phyloP scores from a whole-genome alignment of 495 filamentous ascomycete species.

The Aspergillus incahuasiensis region DNA sequence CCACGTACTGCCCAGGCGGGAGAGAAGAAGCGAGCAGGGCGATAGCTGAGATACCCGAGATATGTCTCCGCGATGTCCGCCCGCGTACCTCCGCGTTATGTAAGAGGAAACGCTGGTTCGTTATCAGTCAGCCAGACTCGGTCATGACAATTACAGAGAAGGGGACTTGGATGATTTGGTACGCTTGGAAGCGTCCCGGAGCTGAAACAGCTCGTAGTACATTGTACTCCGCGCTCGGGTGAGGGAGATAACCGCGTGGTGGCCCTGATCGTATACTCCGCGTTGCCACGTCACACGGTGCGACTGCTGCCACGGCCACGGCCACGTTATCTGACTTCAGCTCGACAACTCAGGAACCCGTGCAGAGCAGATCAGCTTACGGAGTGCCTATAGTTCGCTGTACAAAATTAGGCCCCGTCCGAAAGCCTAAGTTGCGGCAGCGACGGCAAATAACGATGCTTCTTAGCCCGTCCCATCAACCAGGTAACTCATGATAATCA shows the following conservation, averaged over 20 bases:
- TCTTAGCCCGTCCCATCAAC: not conserved
- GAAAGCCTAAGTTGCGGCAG: not conserved
- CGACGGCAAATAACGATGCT: not conserved
- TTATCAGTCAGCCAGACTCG: not conserved
- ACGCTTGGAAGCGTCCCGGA: not conserved
- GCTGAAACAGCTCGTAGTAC: not conserved
- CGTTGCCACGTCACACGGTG: not conserved
- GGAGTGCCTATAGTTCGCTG: too few relatives aligned
- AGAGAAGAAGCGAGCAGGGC: not conserved
- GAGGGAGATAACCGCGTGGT: not conserved
- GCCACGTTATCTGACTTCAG: not conserved
- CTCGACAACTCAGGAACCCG: not conserved
- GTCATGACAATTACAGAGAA: not conserved
- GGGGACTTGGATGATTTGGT: too few relatives aligned
- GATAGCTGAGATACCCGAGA: not conserved
- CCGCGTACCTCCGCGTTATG: not conserved
- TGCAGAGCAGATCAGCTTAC: not conserved
- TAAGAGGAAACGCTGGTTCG: not conserved
- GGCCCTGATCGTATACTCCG: not conserved
- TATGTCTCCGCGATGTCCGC: not conserved
- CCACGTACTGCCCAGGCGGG: not conserved
- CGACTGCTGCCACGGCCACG: not conserved
- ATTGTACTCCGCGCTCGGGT: not conserved
- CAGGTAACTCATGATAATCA: constrained; percentile 8
- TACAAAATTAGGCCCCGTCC: not conserved